A percentile compares a stretch with the other conserved stretches of the same genome.
Conservation (phyloP, 2,329 filamentous ascomycete species). For the Colletotrichum sp. region DNA sequence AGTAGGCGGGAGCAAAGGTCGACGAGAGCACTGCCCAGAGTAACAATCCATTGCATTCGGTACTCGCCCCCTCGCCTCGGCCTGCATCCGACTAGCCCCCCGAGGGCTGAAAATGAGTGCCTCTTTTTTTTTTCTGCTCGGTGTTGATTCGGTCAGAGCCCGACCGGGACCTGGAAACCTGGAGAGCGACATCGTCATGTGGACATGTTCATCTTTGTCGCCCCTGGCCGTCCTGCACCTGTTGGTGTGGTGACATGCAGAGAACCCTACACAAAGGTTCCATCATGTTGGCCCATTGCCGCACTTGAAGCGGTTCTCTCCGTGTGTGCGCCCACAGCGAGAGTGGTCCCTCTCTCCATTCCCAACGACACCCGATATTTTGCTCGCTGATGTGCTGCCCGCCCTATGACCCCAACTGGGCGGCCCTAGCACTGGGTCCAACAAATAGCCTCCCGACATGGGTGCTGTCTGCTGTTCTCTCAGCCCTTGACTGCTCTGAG, state of each 20-base stretch:
- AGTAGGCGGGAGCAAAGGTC: neutral
- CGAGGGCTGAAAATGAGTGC: neutral
- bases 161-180: neutral
- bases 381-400: neutral
- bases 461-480: neutral
- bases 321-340: neutral
- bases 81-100: neutral
- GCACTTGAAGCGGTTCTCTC: conserved; percentile 4
- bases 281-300: neutral
- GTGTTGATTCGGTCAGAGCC: neutral
- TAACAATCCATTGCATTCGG: conserved; percentile 12
- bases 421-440: conserved; percentile 10
- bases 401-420: conserved; percentile 5
- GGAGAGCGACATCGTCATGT: conserved; percentile 8
- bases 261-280: conserved; percentile 9
- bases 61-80: neutral
- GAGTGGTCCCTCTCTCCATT: conserved; percentile 2
- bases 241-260: conserved; percentile 16
- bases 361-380: neutral
- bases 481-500: neutral
- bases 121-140: neutral
- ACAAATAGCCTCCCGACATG: conserved; percentile 16
- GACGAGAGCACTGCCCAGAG: neutral
- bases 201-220: neutral
- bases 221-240: neutral